Conservation (phyloP, 257 asterid species). For the Ilex aquifolium region DNA sequence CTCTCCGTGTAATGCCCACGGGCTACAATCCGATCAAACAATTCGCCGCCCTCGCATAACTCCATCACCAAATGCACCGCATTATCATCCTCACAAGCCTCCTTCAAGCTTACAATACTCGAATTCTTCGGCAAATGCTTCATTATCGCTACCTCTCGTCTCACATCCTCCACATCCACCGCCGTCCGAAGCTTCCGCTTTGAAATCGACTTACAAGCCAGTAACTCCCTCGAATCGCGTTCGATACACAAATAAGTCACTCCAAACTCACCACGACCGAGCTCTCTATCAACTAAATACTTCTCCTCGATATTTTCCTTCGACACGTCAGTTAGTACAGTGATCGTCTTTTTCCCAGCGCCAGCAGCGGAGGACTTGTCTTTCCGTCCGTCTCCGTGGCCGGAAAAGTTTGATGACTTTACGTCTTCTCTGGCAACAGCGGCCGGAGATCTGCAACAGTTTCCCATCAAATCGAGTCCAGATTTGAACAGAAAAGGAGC, state of each 20-base stretch:
- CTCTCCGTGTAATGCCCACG: conserved; percentile 67
- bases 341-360: conserved; percentile 1
- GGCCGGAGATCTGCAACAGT: conserved; percentile 11
- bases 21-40: conserved; percentile 58
- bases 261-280: conserved; percentile 57
- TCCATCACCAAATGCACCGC: conserved; percentile 68
- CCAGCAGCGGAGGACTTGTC: not conserved
- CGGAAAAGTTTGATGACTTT: conserved; percentile 5
- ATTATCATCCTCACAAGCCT: conserved; percentile 50
- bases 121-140: conserved; percentile 54
- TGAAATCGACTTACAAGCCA: conserved; percentile 61
- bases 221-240: conserved; percentile 25
- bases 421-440: conserved; percentile 9
- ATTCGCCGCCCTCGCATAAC: conserved; percentile 66
- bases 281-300: not conserved
- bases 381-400: conserved; percentile 5
- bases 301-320: conserved; percentile 3
- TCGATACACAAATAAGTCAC: conserved; percentile 56
- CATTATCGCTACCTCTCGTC: conserved; percentile 64
- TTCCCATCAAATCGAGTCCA: not conserved
- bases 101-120: conserved; percentile 50
- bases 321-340: not conserved
- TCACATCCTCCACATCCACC: conserved; percentile 63
- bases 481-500: too few relatives aligned
- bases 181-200: conserved; percentile 53